Conservation (phyloP, 1,284 basidiomycete species). For the Anthracocystis walkeri region DNA sequence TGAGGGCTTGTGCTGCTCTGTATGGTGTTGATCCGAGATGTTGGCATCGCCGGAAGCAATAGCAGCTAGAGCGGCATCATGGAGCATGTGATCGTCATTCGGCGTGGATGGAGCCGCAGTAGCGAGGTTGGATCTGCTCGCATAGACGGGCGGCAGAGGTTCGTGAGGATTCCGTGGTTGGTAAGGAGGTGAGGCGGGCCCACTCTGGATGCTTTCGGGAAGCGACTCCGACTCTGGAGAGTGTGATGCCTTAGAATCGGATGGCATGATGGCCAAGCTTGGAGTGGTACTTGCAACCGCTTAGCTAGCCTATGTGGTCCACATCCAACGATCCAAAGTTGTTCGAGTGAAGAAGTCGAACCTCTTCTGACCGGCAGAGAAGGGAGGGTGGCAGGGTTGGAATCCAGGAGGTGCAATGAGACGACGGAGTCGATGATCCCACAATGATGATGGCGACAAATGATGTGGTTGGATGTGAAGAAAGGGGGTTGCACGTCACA, state of each 20-base stretch:
- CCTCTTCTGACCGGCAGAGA: slow-evolving; percentile 18
- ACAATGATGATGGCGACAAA: background rate
- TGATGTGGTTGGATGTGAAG: background rate
- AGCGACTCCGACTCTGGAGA: slow-evolving; percentile 41
- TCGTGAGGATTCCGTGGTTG: slow-evolving; percentile 31
- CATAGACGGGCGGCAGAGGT: slow-evolving; percentile 46
- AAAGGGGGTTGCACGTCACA: background rate
- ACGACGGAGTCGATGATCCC: background rate
- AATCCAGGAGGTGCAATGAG: background rate
- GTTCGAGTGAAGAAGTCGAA: background rate
- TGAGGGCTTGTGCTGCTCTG: slow-evolving; percentile 12
- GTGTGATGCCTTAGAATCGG: slow-evolving; percentile 14
- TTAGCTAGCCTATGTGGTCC: background rate
- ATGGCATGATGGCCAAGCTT: slow-evolving; percentile 6
- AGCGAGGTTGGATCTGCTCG: slow-evolving; percentile 40
- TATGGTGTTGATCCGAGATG: slow-evolving; percentile 1
- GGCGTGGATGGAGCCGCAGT: slow-evolving; percentile 12
- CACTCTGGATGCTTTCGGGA: slow-evolving; percentile 22
- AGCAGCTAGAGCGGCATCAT: slow-evolving; percentile 37
- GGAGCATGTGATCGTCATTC: slow-evolving; percentile 11
- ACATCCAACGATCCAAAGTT: background rate
- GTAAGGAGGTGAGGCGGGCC: slow-evolving; percentile 54
- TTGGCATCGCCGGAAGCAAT: slow-evolving; percentile 32
- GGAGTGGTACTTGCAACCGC: background rate
- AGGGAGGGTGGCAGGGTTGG: background rate